Conservation (phyloP, 140 eudicot genomes). For the Senecio squalidus region DNA sequence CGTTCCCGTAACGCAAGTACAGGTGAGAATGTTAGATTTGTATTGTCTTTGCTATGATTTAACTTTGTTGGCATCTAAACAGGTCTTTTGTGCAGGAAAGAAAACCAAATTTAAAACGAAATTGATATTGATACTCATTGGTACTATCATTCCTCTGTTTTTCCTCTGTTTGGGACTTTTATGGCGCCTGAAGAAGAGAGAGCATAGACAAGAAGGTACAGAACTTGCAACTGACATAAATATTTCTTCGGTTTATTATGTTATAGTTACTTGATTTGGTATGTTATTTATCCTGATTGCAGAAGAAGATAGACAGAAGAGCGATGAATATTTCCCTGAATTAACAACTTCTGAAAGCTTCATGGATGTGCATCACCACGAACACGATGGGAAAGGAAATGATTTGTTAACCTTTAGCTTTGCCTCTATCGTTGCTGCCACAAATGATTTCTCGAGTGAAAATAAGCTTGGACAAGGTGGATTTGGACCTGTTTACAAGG, state of each 20-base stretch:
- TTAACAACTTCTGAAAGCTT: not conserved
- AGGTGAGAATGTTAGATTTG: not conserved
- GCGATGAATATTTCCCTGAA: not conserved
- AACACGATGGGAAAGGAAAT: not conserved
- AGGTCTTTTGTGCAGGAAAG: too few relatives aligned
- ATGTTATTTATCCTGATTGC: not conserved
- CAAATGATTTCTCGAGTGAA: not conserved
- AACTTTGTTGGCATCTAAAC: not conserved
- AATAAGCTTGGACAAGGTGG: conserved; percentile 1
- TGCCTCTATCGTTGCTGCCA: not conserved
- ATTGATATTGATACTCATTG: not conserved
- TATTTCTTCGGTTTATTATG: not conserved
- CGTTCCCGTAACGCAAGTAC: not conserved
- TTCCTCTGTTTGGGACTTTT: not conserved
- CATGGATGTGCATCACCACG: not conserved
- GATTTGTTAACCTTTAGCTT: not conserved
- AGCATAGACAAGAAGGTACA: not conserved
- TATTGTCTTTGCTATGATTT: not conserved
- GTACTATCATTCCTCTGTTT: not conserved
- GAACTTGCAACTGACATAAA: not conserved
- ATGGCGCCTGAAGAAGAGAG: not conserved
- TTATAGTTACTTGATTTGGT: not conserved
- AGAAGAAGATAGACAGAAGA: not conserved
- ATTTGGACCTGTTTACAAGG: conserved; percentile 1
- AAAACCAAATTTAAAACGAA: not conserved